Base-by-base conservation (phyloP, 441 rosid genomes). In the Geranium incanum region DNA sequence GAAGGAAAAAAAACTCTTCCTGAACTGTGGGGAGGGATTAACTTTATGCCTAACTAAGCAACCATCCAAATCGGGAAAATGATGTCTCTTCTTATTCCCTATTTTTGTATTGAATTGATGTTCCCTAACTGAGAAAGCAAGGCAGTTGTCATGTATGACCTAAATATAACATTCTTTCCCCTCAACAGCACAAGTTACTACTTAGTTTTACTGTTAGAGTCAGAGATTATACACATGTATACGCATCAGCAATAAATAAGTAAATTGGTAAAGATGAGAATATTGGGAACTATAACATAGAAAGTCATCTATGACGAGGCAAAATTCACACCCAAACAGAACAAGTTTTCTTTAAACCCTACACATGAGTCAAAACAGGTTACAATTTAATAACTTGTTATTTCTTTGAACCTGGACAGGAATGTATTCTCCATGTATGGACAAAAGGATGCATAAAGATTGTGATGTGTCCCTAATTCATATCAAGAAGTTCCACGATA, bases 391-490 rank as follows among this genome's bases (percentile, higher is more conserved):
- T 59, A 60, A 70, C 23, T 68, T 19, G 18, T 60, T 45, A 57
- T 5, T 16, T 48, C 74, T 74, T 67, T 55, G 75, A 70, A 70
- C 73, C 60, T 69, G 65, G 68, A 41, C 68, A 69, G 45, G 65
- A 67, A 59, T 55, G 67, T 28, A 28, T 63, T 62, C 62, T 73
- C 76, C 66, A 52, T 59, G 12, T 15, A 45, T 21, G 21, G 21
- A 59, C 69, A 63, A 39, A 66, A 8, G 37, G 66, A 68, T 64
- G 68, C 36, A 41, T 57, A 43, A 69, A 48, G 68, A 36, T 28
- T 69, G 67, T 57, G 45, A 72, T 67, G 65, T 68, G 70, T 70
- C 70, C 74, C 73, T 71, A 68, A 68, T 62, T n/a, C 78, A 73
- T 38, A 68, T 71, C 77, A 73, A 70, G 59, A 67, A 43, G 68